These are phyloP conservation scores for Flaveria trinervia DNA, from an alignment of 129 eudicot genomes.

Conservation along the genomic window DNA sequence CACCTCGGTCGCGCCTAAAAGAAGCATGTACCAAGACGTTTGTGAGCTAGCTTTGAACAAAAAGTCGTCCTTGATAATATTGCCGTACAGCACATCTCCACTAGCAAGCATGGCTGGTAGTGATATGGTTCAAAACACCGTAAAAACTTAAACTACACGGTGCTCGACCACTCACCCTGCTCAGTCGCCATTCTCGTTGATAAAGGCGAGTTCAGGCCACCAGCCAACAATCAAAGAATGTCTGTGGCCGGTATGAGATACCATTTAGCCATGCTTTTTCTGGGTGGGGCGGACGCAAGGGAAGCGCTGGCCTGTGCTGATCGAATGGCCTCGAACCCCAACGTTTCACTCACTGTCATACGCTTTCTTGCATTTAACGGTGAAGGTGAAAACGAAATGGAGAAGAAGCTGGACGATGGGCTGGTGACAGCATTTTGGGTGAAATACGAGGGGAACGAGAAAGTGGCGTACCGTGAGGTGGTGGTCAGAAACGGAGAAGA, in stretches of 20 bases:
- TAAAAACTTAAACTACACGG: slow-evolving; percentile 45
- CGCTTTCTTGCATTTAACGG: slow-evolving; percentile 62
- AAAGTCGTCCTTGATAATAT: slow-evolving; percentile 55
- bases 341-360: slow-evolving; percentile 57
- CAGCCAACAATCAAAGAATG: neutral
- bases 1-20: slow-evolving; percentile 62
- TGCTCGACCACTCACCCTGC: slow-evolving; percentile 72
- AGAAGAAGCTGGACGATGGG: slow-evolving; percentile 89
- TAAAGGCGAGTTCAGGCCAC: slow-evolving; percentile 34
- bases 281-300: slow-evolving; percentile 86
- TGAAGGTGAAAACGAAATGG: slow-evolving; percentile 64
- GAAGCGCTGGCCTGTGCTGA: slow-evolving; percentile 82
- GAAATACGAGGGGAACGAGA: slow-evolving; percentile 69
- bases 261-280: slow-evolving; percentile 60
- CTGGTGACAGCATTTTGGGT: slow-evolving; percentile 95
- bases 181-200: slow-evolving; percentile 72
- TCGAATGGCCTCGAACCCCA: slow-evolving; percentile 58
- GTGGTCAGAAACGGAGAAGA: slow-evolving; percentile 78
- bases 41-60: slow-evolving; percentile 75
- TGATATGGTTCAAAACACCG: slow-evolving; percentile 34
- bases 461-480: slow-evolving; percentile 69
- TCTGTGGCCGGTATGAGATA: slow-evolving; percentile 13
- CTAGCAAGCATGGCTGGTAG: slow-evolving; percentile 21
- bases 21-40: slow-evolving; percentile 90
- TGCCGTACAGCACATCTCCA: slow-evolving; percentile 40